Evolutionary conservation across 768 basidiomycete genomes (phyloP), one percentile per base, ranked within the genome.

Genomic region (Leccinum arenicola): DNA sequence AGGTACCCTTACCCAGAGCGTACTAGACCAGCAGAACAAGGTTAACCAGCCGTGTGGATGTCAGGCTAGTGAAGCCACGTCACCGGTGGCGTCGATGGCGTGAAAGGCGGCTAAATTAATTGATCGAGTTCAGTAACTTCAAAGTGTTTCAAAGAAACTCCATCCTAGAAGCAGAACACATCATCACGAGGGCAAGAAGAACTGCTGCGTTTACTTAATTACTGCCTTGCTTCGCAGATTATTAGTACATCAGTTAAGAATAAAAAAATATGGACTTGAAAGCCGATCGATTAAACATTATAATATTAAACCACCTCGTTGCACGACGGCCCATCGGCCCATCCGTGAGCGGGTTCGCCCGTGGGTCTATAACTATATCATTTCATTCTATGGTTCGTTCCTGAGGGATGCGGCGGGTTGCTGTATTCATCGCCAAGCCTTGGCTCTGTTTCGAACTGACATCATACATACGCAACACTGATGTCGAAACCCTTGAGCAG

Each of bases 331-430:
- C 3, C 17, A 19, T 21, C 47, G 12, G 47, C 31, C 31, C 31
- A 31, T 33, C 29, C 29, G 45, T 47, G 5, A 23, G 12, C 14
- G 43, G 23, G 14, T 21, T 48, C 12, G 21, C 23, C 47, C 7
- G 23, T 25, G 47, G 4, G 21, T 21, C 17, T 23, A n/a, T 43
- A 43, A 43, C n/a, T 43, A 2, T 11, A 43, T 56, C 55, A 50
- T 48, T 64, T 51, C 31, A 29, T 52, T 31, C 10, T 15, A 10
- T 29, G 14, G 6, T 19, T 3, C 6, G 14, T 64, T 59, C 57
- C 56, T 61, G 50, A 56, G n/a, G 36, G 40, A 21, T 45, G 43
- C 49, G 65, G 63, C 59, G 47, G 55, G 58, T 60, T 66, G 64
- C 61, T 68, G 66, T 66, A 58, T 58, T 50, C 11, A 47, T 64